phyloP scores from a whole-genome alignment of 1,139 yeast species.

The Yueomyces sp. region DNA sequence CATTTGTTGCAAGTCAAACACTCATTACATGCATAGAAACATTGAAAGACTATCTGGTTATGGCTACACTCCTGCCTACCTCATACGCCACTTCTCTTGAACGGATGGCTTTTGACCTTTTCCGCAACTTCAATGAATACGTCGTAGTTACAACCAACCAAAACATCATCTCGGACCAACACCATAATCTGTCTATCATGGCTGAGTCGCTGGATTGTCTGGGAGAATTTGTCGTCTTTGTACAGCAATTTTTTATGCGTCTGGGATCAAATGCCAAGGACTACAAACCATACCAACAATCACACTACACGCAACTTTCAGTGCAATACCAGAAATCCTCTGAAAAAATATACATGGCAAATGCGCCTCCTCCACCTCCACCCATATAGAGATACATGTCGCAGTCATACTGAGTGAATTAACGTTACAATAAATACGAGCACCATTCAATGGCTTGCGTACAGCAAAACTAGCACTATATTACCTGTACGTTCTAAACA shows the following conservation, averaged over 20 bases:
- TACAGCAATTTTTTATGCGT: constrained; percentile 20
- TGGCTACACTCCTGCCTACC: constrained; percentile 22
- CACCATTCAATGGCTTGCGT: neutral
- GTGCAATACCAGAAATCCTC: constrained; percentile 16
- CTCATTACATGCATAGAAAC: constrained; percentile 19
- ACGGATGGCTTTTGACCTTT: constrained; percentile 18
- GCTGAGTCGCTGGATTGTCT: constrained; percentile 30
- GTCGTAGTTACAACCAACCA: constrained; percentile 21
- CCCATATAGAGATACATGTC: too few relatives aligned
- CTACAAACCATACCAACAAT: constrained; percentile 9
- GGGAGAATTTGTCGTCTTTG: constrained; percentile 22
- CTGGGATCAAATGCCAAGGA: constrained; percentile 13
- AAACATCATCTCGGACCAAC: constrained; percentile 15
- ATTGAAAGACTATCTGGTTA: constrained; percentile 21
- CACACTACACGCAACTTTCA: constrained; percentile 11
- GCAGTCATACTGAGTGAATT: constrained; percentile 1
- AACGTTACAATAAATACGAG: neutral
- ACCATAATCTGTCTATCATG: constrained; percentile 28
- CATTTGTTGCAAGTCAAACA: constrained; percentile 30
- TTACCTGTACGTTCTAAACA: neutral
- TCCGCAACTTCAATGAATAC: constrained; percentile 22
- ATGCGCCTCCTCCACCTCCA: constrained; percentile 24
- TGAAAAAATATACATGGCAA: constrained; percentile 19
- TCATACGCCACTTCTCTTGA: constrained; percentile 22
- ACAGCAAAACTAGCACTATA: neutral